These are phyloP conservation scores for Volvox africanus DNA, from an alignment of 139 green algal species.

Conservation along the genomic window DNA sequence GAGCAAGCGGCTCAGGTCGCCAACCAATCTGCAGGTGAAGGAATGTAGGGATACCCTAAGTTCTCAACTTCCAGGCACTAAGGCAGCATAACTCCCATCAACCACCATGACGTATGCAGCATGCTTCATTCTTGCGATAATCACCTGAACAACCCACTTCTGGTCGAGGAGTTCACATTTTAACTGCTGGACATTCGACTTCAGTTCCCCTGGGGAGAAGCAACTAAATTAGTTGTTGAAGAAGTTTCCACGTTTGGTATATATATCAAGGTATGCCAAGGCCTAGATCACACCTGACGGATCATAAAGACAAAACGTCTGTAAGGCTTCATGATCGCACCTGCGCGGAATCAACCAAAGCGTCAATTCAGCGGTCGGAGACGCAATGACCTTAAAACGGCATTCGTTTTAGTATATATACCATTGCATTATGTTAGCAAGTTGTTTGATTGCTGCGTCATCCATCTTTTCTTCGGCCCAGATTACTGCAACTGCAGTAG, in stretches of 20 bases:
- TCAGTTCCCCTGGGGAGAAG: constrained; percentile 3
- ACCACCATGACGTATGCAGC: neutral
- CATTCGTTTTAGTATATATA: neutral
- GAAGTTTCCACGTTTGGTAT: no score
- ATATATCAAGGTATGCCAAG: no score
- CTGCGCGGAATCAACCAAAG: neutral
- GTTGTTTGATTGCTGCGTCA: neutral
- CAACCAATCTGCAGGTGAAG: constrained; percentile 16
- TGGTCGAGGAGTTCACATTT: neutral
- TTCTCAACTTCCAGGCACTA: neutral
- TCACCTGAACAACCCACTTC: constrained; percentile 12
- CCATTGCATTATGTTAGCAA: constrained; percentile 29
- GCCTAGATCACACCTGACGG: constrained; percentile 11
- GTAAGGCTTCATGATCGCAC: neutral
- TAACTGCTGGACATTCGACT: neutral
- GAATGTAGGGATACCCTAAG: neutral
- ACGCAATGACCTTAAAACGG: neutral
- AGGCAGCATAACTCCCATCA: neutral
- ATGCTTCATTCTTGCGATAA: neutral
- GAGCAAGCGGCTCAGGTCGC: neutral
- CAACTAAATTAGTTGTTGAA: no score
- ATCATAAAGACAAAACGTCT: constrained; percentile 25
- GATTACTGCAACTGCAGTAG: constrained; percentile 19
- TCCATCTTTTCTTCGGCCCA: neutral
- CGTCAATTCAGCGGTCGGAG: neutral